Evolutionary conservation across 2,329 filamentous ascomycete genomes (phyloP).

Genomic region (Magnaporthiopsis poae): DNA sequence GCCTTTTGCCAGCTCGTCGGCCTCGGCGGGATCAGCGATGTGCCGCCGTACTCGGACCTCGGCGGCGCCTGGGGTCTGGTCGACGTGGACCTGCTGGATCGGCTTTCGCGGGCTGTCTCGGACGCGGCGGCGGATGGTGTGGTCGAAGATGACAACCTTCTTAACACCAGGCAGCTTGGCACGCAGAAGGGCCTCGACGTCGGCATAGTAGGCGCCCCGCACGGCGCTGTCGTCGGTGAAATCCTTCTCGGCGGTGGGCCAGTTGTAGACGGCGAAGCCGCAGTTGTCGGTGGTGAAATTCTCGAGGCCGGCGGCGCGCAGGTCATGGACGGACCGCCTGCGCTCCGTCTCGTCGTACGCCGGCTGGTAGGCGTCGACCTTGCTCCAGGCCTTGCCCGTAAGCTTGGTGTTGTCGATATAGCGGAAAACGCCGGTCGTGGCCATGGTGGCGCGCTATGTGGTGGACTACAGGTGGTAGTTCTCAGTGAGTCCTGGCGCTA

Average conservation of each 20-base stretch:
- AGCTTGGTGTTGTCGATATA: slow-evolving; percentile 44
- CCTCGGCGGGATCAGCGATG: slow-evolving; percentile 40
- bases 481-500: not conserved
- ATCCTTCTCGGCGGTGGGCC: slow-evolving; percentile 40
- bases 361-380: slow-evolving; percentile 51
- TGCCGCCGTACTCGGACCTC: slow-evolving; percentile 53
- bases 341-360: slow-evolving; percentile 40
- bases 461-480: too few relatives aligned
- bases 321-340: slow-evolving; percentile 40
- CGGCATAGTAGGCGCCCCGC: slow-evolving; percentile 47
- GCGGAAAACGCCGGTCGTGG: slow-evolving; percentile 34
- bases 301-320: slow-evolving; percentile 41
- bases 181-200: slow-evolving; percentile 49
- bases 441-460: slow-evolving; percentile 7
- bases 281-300: slow-evolving; percentile 46
- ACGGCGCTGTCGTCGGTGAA: slow-evolving; percentile 49
- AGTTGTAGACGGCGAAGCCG: slow-evolving; percentile 47
- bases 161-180: slow-evolving; percentile 44
- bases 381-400: slow-evolving; percentile 49
- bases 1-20: slow-evolving; percentile 44
- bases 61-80: slow-evolving; percentile 57
- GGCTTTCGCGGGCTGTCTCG: slow-evolving; percentile 51
- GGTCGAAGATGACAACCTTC: slow-evolving; percentile 61
- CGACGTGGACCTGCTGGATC: slow-evolving; percentile 61
- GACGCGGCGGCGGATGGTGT: slow-evolving; percentile 52